Percentiles rank a stretch among this genome's conserved stretches.
Evolutionary conservation across 23 red algal species (phyloP).

Genomic region (Cyanidioschyzon merolae): DNA sequence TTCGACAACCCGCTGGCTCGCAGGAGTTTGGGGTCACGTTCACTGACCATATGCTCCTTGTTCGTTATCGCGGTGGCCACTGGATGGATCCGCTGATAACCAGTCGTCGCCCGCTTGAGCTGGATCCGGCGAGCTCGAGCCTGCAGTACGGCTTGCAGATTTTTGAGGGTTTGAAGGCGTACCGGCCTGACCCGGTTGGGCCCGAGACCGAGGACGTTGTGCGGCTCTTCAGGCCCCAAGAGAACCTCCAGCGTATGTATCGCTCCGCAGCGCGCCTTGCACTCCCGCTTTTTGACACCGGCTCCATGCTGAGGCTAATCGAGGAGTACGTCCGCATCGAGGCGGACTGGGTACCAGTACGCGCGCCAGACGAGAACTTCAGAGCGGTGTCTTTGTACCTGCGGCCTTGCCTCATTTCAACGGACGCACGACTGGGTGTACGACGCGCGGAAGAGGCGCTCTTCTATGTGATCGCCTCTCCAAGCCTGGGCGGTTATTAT

Average conservation of each 20-base stretch:
- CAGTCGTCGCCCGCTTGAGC: constrained; percentile 5
- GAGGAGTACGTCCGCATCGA: neutral
- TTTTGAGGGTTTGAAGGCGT: constrained; percentile 27
- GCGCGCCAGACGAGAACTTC: neutral
- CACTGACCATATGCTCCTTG: constrained; percentile 26
- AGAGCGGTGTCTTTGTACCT: neutral
- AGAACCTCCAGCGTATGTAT: constrained; percentile 16
- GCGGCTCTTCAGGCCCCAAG: constrained; percentile 12
- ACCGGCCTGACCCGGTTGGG: neutral
- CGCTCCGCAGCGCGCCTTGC: constrained; percentile 8
- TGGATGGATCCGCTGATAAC: constrained; percentile 3
- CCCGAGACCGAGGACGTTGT: neutral
- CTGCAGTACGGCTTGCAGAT: constrained; percentile 33
- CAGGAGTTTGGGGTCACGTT: constrained; percentile 13
- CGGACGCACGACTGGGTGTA: constrained; percentile 13
- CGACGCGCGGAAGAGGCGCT: neutral
- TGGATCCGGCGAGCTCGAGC: constrained; percentile 15
- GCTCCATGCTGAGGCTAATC: constrained; percentile 15
- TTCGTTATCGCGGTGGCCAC: constrained; percentile 5
- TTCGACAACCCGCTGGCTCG: neutral
- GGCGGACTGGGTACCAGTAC: neutral
- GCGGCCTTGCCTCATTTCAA: constrained; percentile 14
- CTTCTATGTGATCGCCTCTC: constrained; percentile 11
- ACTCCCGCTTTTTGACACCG: constrained; percentile 1
- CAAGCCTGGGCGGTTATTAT: constrained; percentile 7